Base-by-base conservation (phyloP, 2,329 filamentous ascomycete species). In the Rutstroemia sp. region DNA sequence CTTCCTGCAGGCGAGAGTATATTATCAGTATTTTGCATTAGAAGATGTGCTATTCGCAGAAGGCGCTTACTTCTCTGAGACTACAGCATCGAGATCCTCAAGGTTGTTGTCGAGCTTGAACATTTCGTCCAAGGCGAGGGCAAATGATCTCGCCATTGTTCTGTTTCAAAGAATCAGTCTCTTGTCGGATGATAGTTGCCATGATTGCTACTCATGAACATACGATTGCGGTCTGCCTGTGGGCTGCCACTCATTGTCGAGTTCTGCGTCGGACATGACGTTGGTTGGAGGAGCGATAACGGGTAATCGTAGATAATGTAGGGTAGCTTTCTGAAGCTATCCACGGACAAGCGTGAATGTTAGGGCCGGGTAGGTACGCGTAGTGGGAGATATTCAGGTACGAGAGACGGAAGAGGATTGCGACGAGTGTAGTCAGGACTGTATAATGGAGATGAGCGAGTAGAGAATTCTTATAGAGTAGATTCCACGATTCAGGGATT, bases 141-240 rank as follows among this genome's bases (percentile, higher is more conserved):
- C 92, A 74, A 96, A 96, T 69, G 87, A 89, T 65, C 84, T 87
- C 54, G 91, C 92, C 73, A 96, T 84, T 59, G 89, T 94, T 61
- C 92, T 96, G 40, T 6, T 36, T 25, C 34, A 17, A 42, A 23
- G 14, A 12, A 14, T 48, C 21, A 12, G 30, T 14, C 2, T 34
- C 30, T 34, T 34, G 30, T 34, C 30, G 30, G 10, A 34, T 14
- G 30, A 12, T 12, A 12, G 30, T 12, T 10, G 10, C 30, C 10
- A 12, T 34, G 10, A 10, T 34, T 34, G 30, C 30, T 34, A 12
- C 30, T 34, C 30, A 4, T 34, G 10, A 57, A 83, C 89, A 72
- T 78, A 94, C 89, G 89, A 94, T 76, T 92, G 87, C 63, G 89
- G 89, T 63, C 89, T 61, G 69, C 48, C 48, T 40, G 80, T 92